Conservation (phyloP, 164 flowering plant species). For the Aristolochia contorta region DNA sequence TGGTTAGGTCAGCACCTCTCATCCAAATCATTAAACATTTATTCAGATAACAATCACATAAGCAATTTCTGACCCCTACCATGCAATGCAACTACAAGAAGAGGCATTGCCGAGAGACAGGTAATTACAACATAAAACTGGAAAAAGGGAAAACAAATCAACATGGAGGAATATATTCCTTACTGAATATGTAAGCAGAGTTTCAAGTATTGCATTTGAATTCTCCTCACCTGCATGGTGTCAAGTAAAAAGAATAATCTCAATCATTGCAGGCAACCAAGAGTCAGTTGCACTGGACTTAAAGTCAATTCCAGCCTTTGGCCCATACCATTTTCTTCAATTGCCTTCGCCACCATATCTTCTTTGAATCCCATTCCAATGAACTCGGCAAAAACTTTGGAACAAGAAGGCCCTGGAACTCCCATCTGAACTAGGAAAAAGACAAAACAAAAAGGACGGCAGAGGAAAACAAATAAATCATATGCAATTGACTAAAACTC, state of each 20-base stretch:
- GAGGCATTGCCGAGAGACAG: too few relatives aligned
- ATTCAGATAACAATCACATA: too few relatives aligned
- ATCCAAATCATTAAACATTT: too few relatives aligned
- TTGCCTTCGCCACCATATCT: conserved; percentile 44
- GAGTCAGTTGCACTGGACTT: neutral
- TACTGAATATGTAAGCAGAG: conserved; percentile 19
- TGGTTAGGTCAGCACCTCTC: too few relatives aligned
- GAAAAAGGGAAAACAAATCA: neutral
- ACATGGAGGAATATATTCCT: conserved; percentile 2
- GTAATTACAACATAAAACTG: too few relatives aligned
- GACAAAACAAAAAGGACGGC: too few relatives aligned
- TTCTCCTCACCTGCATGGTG: conserved; percentile 15
- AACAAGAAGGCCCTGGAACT: conserved; percentile 40
- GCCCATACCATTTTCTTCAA: conserved; percentile 56
- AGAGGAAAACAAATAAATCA: too few relatives aligned
- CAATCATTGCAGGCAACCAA: neutral
- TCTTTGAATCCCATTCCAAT: conserved; percentile 64
- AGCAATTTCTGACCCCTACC: too few relatives aligned
- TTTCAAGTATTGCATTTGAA: conserved; percentile 17
- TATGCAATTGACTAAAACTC: too few relatives aligned
- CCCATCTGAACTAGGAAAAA: conserved; percentile 29
- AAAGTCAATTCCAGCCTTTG: neutral
- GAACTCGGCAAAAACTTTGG: conserved; percentile 47
- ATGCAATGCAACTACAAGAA: too few relatives aligned
- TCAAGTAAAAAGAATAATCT: neutral